Percentiles rank a stretch among this genome's conserved stretches.
These are phyloP conservation scores for Neonectria punicea DNA, from an alignment of 2,329 filamentous ascomycete genomes.

Conservation along the genomic window DNA sequence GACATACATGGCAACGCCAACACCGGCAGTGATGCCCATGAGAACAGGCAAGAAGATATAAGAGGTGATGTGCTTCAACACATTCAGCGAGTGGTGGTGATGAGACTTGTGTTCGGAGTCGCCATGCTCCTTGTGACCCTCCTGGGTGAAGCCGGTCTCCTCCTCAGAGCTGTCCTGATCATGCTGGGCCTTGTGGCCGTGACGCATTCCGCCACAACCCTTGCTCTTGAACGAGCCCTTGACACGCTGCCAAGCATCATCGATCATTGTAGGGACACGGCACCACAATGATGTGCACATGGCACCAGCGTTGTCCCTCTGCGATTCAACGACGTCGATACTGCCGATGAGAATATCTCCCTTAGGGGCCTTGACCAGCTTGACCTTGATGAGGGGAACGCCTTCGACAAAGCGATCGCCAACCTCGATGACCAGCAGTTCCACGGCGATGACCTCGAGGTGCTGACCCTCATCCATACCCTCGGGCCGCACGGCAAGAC, in stretches of 20 bases:
- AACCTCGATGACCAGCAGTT: slow-evolving; percentile 70
- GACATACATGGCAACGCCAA: slow-evolving; percentile 71
- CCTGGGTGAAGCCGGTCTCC: slow-evolving; percentile 12
- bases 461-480: slow-evolving; percentile 62
- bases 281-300: slow-evolving; percentile 62
- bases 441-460: slow-evolving; percentile 63
- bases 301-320: slow-evolving; percentile 7
- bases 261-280: slow-evolving; percentile 54
- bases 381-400: slow-evolving; percentile 67
- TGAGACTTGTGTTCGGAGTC: slow-evolving; percentile 36
- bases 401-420: slow-evolving; percentile 64
- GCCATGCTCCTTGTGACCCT: slow-evolving; percentile 32
- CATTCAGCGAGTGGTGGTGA: slow-evolving; percentile 53
- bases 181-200: slow-evolving; percentile 27
- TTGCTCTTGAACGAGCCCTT: slow-evolving; percentile 40
- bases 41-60: slow-evolving; percentile 75
- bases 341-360: slow-evolving; percentile 66
- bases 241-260: slow-evolving; percentile 41
- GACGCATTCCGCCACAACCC: slow-evolving; percentile 42
- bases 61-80: slow-evolving; percentile 66
- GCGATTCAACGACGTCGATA: slow-evolving; percentile 52
- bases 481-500: slow-evolving; percentile 54
- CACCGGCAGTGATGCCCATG: slow-evolving; percentile 75
- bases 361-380: slow-evolving; percentile 68
- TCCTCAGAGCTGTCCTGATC: slow-evolving; percentile 33